Base-by-base conservation (phyloP, 2,329 filamentous ascomycete genomes). In the Xylariales sp. region DNA sequence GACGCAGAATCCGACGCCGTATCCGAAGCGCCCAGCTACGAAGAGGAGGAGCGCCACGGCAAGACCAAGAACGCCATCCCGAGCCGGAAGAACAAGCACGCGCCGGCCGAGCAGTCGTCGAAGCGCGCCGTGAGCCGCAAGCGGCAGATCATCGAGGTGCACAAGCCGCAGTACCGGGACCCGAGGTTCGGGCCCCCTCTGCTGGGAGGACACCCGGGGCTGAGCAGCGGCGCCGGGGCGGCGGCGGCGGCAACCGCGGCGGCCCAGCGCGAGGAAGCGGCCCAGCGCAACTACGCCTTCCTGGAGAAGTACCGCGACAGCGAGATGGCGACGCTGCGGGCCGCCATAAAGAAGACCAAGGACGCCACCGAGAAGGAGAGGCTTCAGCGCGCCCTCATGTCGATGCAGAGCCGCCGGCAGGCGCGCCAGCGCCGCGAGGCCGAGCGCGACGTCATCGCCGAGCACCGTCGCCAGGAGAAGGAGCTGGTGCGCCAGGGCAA, bases 401-500 rank as follows among this genome's bases (percentile, higher is more conserved):
- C 83, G 13, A 88, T 94, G 78, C 81, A 91, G 66, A 85, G 84
- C 41, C 78, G 78, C 55, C 76, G 84, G 62, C 85, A 87, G 63
- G 74, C 88, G 18, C 77, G 81, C 47, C 68, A 80, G 50, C 71
- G 74, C 37, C 85, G 83, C 65, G 83, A 88, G 44, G 76, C 81
- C 43, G 79, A 85, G 61, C 71, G 78, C 50, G 75, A 79, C 40
- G 66, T 97, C 29, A 53, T 91, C 38, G 71, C 78, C 30, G 81
- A 85, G 60, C 90, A 97, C 66, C 78, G 85, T 55, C 77, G 77
- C 65, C 74, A 81, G 60, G 93, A 98, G 71, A 89, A 88, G 66
- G 85, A 90, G 59, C 67, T 86, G 43, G 81, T 97, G 36, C 81
- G 81, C 52, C 78, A 94, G 66, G 93, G 93, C 44, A 96, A 96